Percentiles rank a stretch among this genome's conserved stretches.
phyloP scores from a whole-genome alignment of 139 green algal species.

The Gonium pectorale region DNA sequence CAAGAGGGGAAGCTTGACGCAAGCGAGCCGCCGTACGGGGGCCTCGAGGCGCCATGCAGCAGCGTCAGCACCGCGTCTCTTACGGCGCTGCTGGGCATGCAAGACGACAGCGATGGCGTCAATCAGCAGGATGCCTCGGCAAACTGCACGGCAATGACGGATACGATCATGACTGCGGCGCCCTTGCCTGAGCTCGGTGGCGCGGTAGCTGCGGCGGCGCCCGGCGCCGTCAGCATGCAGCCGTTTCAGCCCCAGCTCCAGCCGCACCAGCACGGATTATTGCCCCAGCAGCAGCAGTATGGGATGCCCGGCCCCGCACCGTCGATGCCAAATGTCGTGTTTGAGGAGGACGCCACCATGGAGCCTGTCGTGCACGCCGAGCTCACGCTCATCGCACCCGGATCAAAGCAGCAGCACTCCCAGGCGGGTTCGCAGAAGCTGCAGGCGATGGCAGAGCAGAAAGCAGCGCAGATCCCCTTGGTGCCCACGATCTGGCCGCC shows the following conservation, averaged over 20 bases:
- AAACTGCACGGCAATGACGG: too few relatives aligned
- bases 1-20: not conserved
- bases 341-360: not conserved
- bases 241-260: not conserved
- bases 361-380: slow-evolving; percentile 2
- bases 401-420: not conserved
- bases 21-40: not conserved
- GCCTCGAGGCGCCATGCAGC: slow-evolving; percentile 3
- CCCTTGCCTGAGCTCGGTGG: too few relatives aligned
- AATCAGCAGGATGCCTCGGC: too few relatives aligned
- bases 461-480: too few relatives aligned
- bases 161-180: too few relatives aligned
- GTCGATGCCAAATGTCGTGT: not conserved
- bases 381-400: not conserved
- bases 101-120: not conserved
- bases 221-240: too few relatives aligned
- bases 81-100: not conserved
- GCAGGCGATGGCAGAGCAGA: too few relatives aligned
- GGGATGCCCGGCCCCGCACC: too few relatives aligned
- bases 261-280: not conserved
- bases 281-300: not conserved
- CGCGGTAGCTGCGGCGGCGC: too few relatives aligned
- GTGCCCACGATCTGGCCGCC: too few relatives aligned
- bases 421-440: not conserved
- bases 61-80: slow-evolving; percentile 24